Conservation (phyloP, 148 eudicot species). For the Rhododendron griersonianum region DNA sequence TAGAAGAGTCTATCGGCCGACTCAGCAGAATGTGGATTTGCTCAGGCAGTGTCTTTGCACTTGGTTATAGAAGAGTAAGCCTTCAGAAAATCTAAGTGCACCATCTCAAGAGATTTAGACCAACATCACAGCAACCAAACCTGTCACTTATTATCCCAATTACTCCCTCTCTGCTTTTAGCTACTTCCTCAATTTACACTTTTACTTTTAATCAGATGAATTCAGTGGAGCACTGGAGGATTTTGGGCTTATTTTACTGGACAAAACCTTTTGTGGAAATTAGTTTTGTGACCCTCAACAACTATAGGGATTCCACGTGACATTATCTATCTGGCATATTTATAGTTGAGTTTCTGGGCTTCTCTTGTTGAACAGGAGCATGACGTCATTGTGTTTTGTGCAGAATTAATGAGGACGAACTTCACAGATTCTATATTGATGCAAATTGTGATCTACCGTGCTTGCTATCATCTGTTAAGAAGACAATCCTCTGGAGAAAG, state of each 20-base stretch:
- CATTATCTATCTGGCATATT: not conserved
- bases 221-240: not conserved
- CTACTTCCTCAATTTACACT: not conserved
- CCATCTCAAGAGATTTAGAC: not conserved
- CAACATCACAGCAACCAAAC: not conserved
- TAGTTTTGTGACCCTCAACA: not conserved
- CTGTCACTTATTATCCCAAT: not conserved
- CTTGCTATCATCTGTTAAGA: slow-evolving; percentile 57
- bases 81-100: not conserved
- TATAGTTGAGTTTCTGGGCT: slow-evolving; percentile 8
- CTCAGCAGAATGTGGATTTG: not conserved
- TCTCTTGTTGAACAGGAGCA: slow-evolving; percentile 12
- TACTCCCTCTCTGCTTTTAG: not conserved
- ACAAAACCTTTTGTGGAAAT: not conserved
- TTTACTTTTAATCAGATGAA: not conserved
- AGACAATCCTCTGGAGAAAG: slow-evolving; percentile 79
- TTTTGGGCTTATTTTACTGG: not conserved
- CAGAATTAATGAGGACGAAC: slow-evolving; percentile 74
- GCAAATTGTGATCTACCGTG: slow-evolving; percentile 65
- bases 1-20: not conserved
- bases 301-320: not conserved
- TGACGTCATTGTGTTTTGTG: slow-evolving; percentile 27
- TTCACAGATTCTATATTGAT: slow-evolving; percentile 62
- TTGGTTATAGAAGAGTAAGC: not conserved
- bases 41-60: not conserved